Conservation (phyloP, 257 asterid species). For the Petrea volubilis region DNA sequence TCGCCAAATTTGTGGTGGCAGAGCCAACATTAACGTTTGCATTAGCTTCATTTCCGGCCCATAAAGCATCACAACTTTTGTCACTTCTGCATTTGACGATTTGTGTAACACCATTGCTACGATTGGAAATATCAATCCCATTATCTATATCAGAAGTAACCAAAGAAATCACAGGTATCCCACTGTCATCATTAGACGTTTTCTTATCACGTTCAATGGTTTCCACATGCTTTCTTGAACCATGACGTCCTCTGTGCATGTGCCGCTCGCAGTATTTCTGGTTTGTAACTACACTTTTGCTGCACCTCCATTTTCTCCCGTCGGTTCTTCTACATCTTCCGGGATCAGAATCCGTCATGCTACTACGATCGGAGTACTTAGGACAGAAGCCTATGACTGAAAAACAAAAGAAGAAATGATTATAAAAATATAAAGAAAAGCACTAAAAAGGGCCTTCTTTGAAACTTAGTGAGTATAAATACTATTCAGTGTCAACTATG, state of each 20-base stretch:
- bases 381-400: conserved; percentile 25
- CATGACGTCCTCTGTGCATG: conserved; percentile 69
- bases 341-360: conserved; percentile 59
- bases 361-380: conserved; percentile 26
- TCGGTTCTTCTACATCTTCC: conserved; percentile 79
- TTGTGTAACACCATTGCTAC: conserved; percentile 19
- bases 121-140: neutral
- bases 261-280: conserved; percentile 72
- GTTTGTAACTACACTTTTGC: conserved; percentile 36
- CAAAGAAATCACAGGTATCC: conserved; percentile 15
- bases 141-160: conserved; percentile 20
- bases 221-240: conserved; percentile 92
- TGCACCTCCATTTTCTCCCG: conserved; percentile 88
- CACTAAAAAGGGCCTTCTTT: neutral
- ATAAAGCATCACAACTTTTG: neutral
- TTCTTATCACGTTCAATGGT: conserved; percentile 17
- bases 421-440: neutral
- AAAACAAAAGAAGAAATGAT: neutral
- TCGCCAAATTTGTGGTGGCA: conserved; percentile 10
- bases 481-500: neutral
- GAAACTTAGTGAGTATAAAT: neutral
- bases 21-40: conserved; percentile 5
- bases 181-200: neutral
- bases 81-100: neutral
- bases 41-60: conserved; percentile 20